These are phyloP conservation scores for Trichoderma simmonsii DNA, from an alignment of 2,329 filamentous ascomycete genomes.

Conservation along the genomic window DNA sequence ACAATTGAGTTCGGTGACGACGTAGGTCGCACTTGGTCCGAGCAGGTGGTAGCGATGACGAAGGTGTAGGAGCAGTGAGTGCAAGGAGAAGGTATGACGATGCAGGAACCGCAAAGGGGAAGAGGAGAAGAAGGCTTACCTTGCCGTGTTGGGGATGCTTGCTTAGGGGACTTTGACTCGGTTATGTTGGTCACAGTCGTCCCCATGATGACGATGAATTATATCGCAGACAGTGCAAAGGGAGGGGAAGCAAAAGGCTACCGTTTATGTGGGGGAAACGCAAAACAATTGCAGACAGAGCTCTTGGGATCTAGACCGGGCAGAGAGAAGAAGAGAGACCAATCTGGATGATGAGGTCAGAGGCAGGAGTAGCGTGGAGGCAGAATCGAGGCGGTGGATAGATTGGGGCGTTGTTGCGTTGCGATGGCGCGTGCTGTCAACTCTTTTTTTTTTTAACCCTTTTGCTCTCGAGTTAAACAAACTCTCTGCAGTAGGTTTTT, in stretches of 20 bases:
- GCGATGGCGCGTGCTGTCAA: constrained; percentile 15
- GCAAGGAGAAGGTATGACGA: constrained; percentile 18
- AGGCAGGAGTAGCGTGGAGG: constrained; percentile 26
- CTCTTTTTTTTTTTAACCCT: background rate
- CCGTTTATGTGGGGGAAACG: constrained; percentile 30
- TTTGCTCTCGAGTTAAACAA: constrained; percentile 1
- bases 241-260: constrained; percentile 25
- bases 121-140: constrained; percentile 37
- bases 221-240: constrained; percentile 28
- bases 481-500: constrained; percentile 9
- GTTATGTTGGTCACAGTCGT: constrained; percentile 42
- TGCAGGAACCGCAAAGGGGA: constrained; percentile 21
- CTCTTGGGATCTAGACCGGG: background rate
- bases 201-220: constrained; percentile 50
- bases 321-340: constrained; percentile 25
- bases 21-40: background rate
- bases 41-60: constrained; percentile 20
- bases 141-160: constrained; percentile 41
- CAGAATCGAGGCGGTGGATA: constrained; percentile 23
- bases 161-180: constrained; percentile 50
- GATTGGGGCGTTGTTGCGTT: constrained; percentile 4
- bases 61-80: constrained; percentile 19
- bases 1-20: constrained; percentile 6
- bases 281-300: constrained; percentile 21
- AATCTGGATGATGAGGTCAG: constrained; percentile 42